Percentiles rank a stretch among this genome's conserved stretches.
These are phyloP conservation scores for Saturnispora sanitii DNA, from an alignment of 805 yeast genomes.

Conservation along the genomic window DNA sequence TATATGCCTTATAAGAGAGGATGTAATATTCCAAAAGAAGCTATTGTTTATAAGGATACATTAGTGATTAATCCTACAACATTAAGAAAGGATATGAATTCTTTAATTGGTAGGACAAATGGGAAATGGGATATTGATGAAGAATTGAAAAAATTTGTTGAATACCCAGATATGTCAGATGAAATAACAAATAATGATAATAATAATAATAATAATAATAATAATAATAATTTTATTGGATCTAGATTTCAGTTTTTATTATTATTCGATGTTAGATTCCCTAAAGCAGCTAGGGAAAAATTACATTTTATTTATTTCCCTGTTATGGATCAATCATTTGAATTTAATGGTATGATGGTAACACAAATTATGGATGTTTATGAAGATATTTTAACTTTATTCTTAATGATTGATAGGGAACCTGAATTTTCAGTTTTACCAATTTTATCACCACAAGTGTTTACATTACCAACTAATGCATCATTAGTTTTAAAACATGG, in stretches of 20 bases:
- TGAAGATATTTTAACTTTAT: conserved; percentile 63
- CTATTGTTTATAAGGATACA: conserved; percentile 23
- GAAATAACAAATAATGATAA: too few species aligned
- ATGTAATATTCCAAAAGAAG: conserved; percentile 15
- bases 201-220: neutral
- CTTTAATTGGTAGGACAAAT: conserved; percentile 19
- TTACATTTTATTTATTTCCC: conserved; percentile 59
- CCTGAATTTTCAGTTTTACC: conserved; percentile 74
- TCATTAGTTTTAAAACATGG: conserved; percentile 53
- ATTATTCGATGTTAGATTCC: conserved; percentile 61
- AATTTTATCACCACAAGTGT: conserved; percentile 71
- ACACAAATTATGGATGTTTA: conserved; percentile 78
- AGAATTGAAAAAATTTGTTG: conserved; percentile 36
- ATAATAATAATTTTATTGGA: conserved; percentile 25
- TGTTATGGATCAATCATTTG: conserved; percentile 50
- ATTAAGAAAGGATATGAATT: conserved; percentile 16
- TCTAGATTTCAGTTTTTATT: conserved; percentile 51
- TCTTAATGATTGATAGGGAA: conserved; percentile 69
- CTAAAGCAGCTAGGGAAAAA: conserved; percentile 49
- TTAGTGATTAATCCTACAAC: conserved; percentile 19
- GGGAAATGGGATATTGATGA: conserved; percentile 38
- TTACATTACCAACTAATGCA: conserved; percentile 81
- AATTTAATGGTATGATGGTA: conserved; percentile 50
- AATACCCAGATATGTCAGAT: conserved; percentile 32
- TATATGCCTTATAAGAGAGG: conserved; percentile 57